Base-by-base conservation (phyloP, 129 eudicot genomes). In the Deinandra increscens region DNA sequence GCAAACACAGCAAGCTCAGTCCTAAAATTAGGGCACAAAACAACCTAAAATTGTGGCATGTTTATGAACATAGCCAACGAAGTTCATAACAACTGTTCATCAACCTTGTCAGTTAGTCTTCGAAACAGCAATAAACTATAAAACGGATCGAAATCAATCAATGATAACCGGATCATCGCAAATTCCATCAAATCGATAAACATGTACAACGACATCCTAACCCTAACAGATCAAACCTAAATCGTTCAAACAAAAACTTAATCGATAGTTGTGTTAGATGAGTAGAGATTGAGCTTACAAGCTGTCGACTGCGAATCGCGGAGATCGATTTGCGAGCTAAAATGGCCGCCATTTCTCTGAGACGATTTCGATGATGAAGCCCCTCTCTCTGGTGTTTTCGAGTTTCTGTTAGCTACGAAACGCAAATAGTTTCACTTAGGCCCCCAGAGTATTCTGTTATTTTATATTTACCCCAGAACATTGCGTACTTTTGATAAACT, bases 241-340 rank as follows among this genome's bases (percentile, higher is more conserved):
- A 60, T 43, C 20, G 29, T 56, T 70, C 17, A 71, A 23, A 8
- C 39, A 44, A 13, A 44, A 71, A 58, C 17, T 29, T 43, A 58
- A 43, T 42, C 15, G 0, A 13, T 42, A 13, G 9, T 5, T 41
- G 8, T 42, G 23, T 12, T 0, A 9, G 39, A 67, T 53, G 20
- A 15, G 26, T 26, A 12, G 64, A 58, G 38, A 72, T 34, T 11
- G 53, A 48, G 70, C 84, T 81, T 80, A 89, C 96, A 43, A 86
- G 90, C 19, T 84, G 87, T 50, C 88, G 93, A 80, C 77, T 76
- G 50, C 93, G 93, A 53, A 84, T 60, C 60, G 84, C 82, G 15
- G 82, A 61, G 51, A 89, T 65, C 67, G 96, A 84, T 70, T 82
- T 84, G 69, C 96, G 93, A 86, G 93, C 92, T 72, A 89, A 79